Evolutionary conservation across 2,329 filamentous ascomycete genomes (phyloP), one percentile per base, ranked within the genome.

Genomic region (Bipolaris bicolor): DNA sequence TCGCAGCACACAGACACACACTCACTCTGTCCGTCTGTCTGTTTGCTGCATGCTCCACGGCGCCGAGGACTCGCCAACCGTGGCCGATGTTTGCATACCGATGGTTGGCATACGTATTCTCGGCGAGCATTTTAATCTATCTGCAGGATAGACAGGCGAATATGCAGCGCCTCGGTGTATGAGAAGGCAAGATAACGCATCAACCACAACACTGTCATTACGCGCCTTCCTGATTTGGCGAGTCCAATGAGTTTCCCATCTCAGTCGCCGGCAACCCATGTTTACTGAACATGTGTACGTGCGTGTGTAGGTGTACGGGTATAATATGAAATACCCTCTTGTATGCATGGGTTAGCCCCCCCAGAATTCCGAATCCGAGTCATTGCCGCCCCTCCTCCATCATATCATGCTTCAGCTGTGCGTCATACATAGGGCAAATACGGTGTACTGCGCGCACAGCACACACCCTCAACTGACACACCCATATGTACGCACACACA

Each of bases 401-500:
- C 36, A 29, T 45, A 46, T 49, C 45, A 37, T 58, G 49, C 39
- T 49, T 37, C 46, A 22, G 31, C 11, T 36, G 48, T 60, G 61
- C 61, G 56, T 60, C 60, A 49, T 49, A 49, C 55, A 56, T 54
- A 34, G 39, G 20, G 39, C 51, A 41, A 45, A 45, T 51, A 34
- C 39, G 43, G 24, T 45, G 24, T 18, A 22, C 26, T 24, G 26
- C 39, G 39, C 39, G 39, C 39, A 41, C 20, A 41, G 39, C 39
- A 22, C 39, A 41, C 13, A 41, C 39, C 9, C 18, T 22, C 39
- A 22, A 41, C 11, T 41, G 39, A 40, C 37, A 20, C 37, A 7
- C 39, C 26, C 26, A 29, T 29, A 29, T 29, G 26, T 29, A 41
- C 39, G 7, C 39, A 3, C 18, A 41, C 18, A 41, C 39, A 15